A percentile compares a stretch with the other conserved stretches of the same genome.
These are phyloP conservation scores for Bolboschoenoplectus hybrid DNA, from an alignment of 202 grass and related monocot species.

Conservation along the genomic window DNA sequence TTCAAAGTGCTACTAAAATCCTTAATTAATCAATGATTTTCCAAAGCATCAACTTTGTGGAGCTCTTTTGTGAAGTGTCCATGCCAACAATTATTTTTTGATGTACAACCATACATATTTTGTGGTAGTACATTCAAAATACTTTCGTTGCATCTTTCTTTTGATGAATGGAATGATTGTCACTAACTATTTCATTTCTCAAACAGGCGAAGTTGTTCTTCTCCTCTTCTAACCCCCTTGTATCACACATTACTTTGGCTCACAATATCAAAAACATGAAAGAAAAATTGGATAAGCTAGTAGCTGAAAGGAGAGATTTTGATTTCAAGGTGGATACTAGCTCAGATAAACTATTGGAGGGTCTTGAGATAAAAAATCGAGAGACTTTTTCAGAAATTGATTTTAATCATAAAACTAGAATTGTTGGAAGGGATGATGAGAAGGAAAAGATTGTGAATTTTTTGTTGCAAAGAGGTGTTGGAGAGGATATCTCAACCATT, in stretches of 20 bases:
- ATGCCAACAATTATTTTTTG: too few relatives aligned
- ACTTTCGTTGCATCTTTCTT: too few relatives aligned
- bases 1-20: too few relatives aligned
- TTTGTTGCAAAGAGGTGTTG: conserved; percentile 36
- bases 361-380: not conserved
- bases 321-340: conserved; percentile 2
- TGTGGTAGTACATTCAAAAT: too few relatives aligned
- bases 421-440: conserved; percentile 54
- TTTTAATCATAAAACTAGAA: conserved; percentile 1
- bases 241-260: not conserved
- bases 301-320: not conserved
- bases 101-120: too few relatives aligned
- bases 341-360: conserved; percentile 7
- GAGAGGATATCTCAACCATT: conserved; percentile 40
- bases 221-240: conserved; percentile 20
- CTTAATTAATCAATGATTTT: too few relatives aligned
- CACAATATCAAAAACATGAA: not conserved
- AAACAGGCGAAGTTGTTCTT: conserved; percentile 14
- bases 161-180: not conserved
- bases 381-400: not conserved
- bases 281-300: conserved; percentile 23
- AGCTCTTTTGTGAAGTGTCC: too few relatives aligned
- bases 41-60: too few relatives aligned
- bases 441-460: conserved; percentile 44
- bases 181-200: not conserved